Evolutionary conservation across 2,329 filamentous ascomycete species (phyloP).

Genomic region (Monosporascus sp.): DNA sequence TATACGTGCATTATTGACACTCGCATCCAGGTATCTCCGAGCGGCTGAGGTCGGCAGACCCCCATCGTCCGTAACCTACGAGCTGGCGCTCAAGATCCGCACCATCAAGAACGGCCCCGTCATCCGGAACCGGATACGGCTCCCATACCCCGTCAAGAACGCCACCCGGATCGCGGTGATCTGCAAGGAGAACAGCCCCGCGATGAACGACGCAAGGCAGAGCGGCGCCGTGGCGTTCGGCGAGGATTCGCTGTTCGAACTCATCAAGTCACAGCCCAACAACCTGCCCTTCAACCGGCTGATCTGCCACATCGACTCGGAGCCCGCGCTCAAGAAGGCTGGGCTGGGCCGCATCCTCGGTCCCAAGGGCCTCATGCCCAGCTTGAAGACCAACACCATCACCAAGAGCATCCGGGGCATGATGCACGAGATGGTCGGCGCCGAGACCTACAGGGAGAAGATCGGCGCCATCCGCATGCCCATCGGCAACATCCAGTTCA

Average conservation of each 20-base stretch:
- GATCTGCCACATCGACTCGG: slow-evolving; percentile 75
- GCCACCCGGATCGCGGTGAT: slow-evolving; percentile 88
- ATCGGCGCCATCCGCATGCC: slow-evolving; percentile 79
- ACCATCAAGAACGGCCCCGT: slow-evolving; percentile 82
- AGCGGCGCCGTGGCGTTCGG: slow-evolving; percentile 81
- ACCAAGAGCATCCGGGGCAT: slow-evolving; percentile 71
- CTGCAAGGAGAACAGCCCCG: slow-evolving; percentile 72
- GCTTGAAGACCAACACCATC: slow-evolving; percentile 79
- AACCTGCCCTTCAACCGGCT: slow-evolving; percentile 83
- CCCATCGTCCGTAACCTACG: slow-evolving; percentile 75
- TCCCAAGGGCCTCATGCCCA: slow-evolving; percentile 90
- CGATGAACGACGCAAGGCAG: slow-evolving; percentile 65
- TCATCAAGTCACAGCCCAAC: slow-evolving; percentile 61
- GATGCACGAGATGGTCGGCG: slow-evolving; percentile 78
- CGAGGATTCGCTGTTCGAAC: slow-evolving; percentile 78
- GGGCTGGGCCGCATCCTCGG: slow-evolving; percentile 76
- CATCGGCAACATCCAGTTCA: slow-evolving; percentile 86
- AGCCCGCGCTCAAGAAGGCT: slow-evolving; percentile 75
- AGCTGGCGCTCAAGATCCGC: slow-evolving; percentile 75
- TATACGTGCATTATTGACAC: slow-evolving; percentile 2
- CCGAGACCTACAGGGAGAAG: slow-evolving; percentile 80
- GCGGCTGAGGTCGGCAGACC: slow-evolving; percentile 85
- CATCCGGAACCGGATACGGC: slow-evolving; percentile 78
- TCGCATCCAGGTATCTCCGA: slow-evolving; percentile 68
- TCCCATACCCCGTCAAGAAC: slow-evolving; percentile 85